Conservation (phyloP, 176 grass and related monocot genomes). For the Carex scoparia region DNA sequence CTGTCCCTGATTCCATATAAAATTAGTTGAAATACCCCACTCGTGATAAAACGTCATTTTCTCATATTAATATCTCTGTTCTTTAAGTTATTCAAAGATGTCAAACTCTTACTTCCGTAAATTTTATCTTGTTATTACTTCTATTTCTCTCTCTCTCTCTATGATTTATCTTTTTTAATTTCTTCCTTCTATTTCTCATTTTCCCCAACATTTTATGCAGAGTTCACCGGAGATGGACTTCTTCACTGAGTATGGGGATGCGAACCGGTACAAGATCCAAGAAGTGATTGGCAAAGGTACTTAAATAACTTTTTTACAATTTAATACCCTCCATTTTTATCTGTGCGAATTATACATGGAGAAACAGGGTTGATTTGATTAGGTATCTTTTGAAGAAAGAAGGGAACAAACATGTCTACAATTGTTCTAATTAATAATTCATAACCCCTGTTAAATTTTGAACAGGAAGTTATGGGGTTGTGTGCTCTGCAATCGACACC, state of each 20-base stretch:
- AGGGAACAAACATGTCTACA: not conserved
- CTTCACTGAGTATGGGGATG: slow-evolving; percentile 91
- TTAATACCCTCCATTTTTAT: not conserved
- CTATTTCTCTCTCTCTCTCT: not conserved
- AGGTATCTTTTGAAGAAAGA: not conserved
- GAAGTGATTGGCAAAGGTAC: slow-evolving; percentile 87
- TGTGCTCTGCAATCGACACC: slow-evolving; percentile 88
- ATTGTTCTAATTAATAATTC: not conserved
- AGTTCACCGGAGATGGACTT: slow-evolving; percentile 70
- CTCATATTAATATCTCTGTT: slow-evolving; percentile 2
- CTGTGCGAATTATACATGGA: not conserved
- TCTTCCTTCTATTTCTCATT: not conserved
- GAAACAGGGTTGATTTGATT: not conserved
- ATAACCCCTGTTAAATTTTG: not conserved
- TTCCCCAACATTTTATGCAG: slow-evolving; percentile 32
- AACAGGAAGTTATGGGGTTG: slow-evolving; percentile 82
- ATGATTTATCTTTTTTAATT: not conserved
- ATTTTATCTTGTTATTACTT: not conserved
- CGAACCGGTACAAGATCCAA: slow-evolving; percentile 95
- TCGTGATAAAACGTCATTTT: not conserved
- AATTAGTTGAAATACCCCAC: not conserved
- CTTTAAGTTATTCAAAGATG: not conserved
- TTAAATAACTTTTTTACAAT: not conserved
- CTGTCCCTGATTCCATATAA: not conserved
- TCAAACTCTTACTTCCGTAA: not conserved